phyloP scores from a whole-genome alignment of 805 yeast genomes.

The Komagataella kurtzmanii region DNA sequence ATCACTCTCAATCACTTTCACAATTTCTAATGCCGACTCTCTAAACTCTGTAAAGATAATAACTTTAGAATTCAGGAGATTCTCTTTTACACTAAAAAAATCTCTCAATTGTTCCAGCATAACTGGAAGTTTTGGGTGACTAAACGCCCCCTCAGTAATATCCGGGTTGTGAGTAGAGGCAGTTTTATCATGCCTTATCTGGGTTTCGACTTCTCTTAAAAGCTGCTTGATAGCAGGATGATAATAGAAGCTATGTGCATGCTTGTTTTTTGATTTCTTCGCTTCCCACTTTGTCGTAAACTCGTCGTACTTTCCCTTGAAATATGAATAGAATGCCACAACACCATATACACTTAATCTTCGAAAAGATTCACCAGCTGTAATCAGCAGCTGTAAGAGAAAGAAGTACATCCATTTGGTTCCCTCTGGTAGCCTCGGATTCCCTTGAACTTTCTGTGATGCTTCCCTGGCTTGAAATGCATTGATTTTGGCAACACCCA shows the following conservation, averaged over 20 bases:
- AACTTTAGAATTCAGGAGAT: slow-evolving; percentile 43
- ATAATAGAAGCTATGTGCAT: slow-evolving; percentile 48
- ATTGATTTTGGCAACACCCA: slow-evolving; percentile 56
- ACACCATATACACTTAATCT: slow-evolving; percentile 75
- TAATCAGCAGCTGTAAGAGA: slow-evolving; percentile 46
- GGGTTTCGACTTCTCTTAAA: slow-evolving; percentile 27
- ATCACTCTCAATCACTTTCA: slow-evolving; percentile 40
- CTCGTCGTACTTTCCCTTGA: slow-evolving; percentile 42
- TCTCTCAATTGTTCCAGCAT: slow-evolving; percentile 39
- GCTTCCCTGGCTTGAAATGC: slow-evolving; percentile 62
- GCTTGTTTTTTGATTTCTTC: slow-evolving; percentile 48
- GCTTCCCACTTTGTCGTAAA: slow-evolving; percentile 41
- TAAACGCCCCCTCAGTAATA: slow-evolving; percentile 17
- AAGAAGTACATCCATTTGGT: slow-evolving; percentile 61
- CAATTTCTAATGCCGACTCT: slow-evolving; percentile 83
- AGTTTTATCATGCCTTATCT: slow-evolving; percentile 19
- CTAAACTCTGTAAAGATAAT: slow-evolving; percentile 83
- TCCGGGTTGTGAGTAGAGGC: slow-evolving; percentile 7
- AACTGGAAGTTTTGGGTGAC: slow-evolving; percentile 66
- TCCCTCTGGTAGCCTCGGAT: slow-evolving; percentile 49
- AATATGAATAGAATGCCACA: slow-evolving; percentile 58
- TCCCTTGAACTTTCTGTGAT: slow-evolving; percentile 39
- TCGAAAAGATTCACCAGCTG: slow-evolving; percentile 59
- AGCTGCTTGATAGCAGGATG: slow-evolving; percentile 32
- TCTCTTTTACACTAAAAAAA: slow-evolving; percentile 33